Conservation (phyloP, 1,284 basidiomycete species). For the Mycosarcoma mackinlayi region DNA sequence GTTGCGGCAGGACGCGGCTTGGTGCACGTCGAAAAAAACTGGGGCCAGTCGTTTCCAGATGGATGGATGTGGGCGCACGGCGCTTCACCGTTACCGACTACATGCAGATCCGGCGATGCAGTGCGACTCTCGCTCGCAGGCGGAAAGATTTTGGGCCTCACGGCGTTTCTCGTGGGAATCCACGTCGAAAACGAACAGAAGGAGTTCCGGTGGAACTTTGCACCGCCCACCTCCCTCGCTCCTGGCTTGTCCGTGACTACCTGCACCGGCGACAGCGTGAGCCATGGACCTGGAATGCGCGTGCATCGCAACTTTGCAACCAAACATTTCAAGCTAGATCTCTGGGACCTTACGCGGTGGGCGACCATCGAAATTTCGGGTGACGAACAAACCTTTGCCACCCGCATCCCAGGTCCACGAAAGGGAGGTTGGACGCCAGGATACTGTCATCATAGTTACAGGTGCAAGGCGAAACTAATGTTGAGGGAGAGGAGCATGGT, state of each 20-base stretch:
- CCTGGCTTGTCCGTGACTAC: constrained; percentile 8
- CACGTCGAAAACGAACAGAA: constrained; percentile 1
- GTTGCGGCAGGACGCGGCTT: constrained; percentile 27
- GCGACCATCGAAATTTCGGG: constrained; percentile 22
- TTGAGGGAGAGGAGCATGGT: constrained; percentile 10
- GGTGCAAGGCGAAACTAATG: constrained; percentile 16
- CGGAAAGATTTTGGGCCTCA: constrained; percentile 29
- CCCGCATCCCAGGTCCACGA: constrained; percentile 31
- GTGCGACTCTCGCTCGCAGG: constrained; percentile 23
- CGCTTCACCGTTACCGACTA: constrained; percentile 15
- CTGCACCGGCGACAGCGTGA: background rate
- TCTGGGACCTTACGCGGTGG: constrained; percentile 28
- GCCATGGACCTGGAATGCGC: constrained; percentile 19
- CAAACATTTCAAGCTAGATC: constrained; percentile 22
- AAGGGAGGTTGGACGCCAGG: constrained; percentile 31
- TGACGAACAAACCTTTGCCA: constrained; percentile 21
- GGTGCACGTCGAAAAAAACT: constrained; percentile 43
- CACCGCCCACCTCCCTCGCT: constrained; percentile 31
- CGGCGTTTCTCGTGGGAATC: constrained; percentile 38
- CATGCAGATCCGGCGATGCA: too few relatives aligned
- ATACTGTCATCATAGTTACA: constrained; percentile 46
- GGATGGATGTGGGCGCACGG: constrained; percentile 47
- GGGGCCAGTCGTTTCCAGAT: constrained; percentile 40
- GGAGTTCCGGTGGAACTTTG: constrained; percentile 25
- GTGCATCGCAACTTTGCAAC: constrained; percentile 20